Evolutionary conservation across 2,329 filamentous ascomycete genomes (phyloP), one percentile per base, ranked within the genome.

Genomic region (Fusarium palustre): DNA sequence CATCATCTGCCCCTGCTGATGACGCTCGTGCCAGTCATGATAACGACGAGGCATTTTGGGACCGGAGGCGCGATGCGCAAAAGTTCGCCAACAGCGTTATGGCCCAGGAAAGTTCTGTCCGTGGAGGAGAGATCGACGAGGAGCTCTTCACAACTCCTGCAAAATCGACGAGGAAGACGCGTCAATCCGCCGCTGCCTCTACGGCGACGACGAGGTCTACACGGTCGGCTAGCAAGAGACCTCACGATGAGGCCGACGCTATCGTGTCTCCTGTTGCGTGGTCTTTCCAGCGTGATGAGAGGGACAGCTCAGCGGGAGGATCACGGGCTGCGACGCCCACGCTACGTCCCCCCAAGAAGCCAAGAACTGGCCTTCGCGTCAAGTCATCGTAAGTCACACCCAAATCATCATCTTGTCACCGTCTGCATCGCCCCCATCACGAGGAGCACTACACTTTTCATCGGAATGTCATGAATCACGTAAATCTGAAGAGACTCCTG

Each of bases 381-480:
- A 91, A 92, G 80, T 87, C 85, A 78, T 92, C 90, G 90, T 90
- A 82, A 86, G 88, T 89, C 66, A 71, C 72, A 65, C 41, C 45
- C 53, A 45, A 48, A 47, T 42, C 43, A 46, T 55, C 42, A 47
- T 49, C 22, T 45, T 46, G 39, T 34, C 33, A 33, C 31, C 28
- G 53, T 39, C 31, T 33, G 43, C 55, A 45, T 58, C 45, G 41
- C 36, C 33, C 18, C 42, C 28, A 66, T 64, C 41, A 31, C 7
- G 24, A 57, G 41, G 36, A 46, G n/a, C 38, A 59, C 36, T 22
- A 24, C 20, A 12, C 15, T 28, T 42, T 39, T 56, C 46, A 53
- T 65, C 22, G 24, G 33, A n/a, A 38, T 43, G 41, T 39, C 36
- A 30, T 15, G 43, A 31, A 20, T 36, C 45, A 53, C 30, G 16